These are phyloP conservation scores for Wickerhamomyces subpelliculosus DNA, from an alignment of 805 yeast species.

Conservation along the genomic window DNA sequence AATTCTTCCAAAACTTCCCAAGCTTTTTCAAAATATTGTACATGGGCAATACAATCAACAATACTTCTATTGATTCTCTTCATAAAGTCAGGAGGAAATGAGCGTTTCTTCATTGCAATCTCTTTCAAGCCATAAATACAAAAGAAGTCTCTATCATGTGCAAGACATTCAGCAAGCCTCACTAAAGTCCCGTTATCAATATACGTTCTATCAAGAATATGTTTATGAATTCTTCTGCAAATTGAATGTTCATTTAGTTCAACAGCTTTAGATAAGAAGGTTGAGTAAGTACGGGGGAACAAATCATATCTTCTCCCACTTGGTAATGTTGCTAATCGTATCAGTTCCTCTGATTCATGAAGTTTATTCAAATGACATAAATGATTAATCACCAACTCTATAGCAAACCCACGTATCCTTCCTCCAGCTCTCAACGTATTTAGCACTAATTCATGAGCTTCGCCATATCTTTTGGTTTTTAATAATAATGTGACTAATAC, in stretches of 20 bases:
- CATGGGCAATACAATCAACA: conserved; percentile 6
- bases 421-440: neutral
- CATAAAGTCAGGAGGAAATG: conserved; percentile 1
- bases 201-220: conserved; percentile 4
- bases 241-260: conserved; percentile 2
- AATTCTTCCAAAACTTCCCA: conserved; percentile 4
- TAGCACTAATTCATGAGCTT: neutral
- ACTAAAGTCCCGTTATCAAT: conserved; percentile 12
- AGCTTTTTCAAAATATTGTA: conserved; percentile 6
- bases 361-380: conserved; percentile 4
- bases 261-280: conserved; percentile 8
- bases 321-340: conserved; percentile 2
- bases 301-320: conserved; percentile 1
- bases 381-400: conserved; percentile 12
- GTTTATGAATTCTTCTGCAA: conserved; percentile 3
- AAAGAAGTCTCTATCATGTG: conserved; percentile 1
- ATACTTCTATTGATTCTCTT: conserved; percentile 5
- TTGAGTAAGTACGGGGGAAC: conserved; percentile 8
- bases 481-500: neutral
- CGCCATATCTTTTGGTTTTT: neutral
- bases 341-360: conserved; percentile 4
- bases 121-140: conserved; percentile 9
- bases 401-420: conserved; percentile 1
- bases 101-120: neutral
- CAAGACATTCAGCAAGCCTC: conserved; percentile 7